Base-by-base conservation (phyloP, 768 basidiomycete species). In the Termitomyces sp. region DNA sequence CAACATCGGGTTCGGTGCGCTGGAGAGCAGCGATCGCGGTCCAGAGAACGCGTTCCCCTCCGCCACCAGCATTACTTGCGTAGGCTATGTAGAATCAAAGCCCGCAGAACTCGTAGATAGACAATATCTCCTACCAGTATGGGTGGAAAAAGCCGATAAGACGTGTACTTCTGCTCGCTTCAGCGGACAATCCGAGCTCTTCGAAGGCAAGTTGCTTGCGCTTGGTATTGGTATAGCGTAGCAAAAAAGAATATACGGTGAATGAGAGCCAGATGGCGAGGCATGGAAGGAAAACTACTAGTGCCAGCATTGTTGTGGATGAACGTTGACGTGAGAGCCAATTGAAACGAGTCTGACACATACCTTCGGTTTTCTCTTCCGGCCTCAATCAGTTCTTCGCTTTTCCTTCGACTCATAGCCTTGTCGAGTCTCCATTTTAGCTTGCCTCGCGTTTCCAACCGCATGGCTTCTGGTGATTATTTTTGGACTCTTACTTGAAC, bases 61-160 rank as follows among this genome's bases (percentile, higher is more conserved):
- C 97, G 11, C 96, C 96, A 0, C 96, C 96, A 42, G 96, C 95
- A 80, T 98, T 97, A 70, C 96, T 83, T 63, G 25, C 37, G 25
- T 54, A 59, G 68, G 64, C 61, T 89, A 54, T 64, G 71, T 73
- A 70, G 69, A 74, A 76, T 78, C 70, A 80, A 73, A 65, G 60
- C 43, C 47, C 34, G 14, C 42, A 63, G 56, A 45, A 59, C 29
- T 37, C 57, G 25, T 54, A 61, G 42, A 42, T 46, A 50, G 17
- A 58, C 36, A 38, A 20, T 43, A 15, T 9, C 14, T 69, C 85
- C 75, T 67, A 95, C 95, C 95, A 98, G 71, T 96, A 98, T 0
- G 96, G 96, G 77, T 98, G 96, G 71, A 97, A 96, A 76, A 96
- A 90, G 0, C 91, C 95, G 2, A 95, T 77, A 20, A 95, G 62